A percentile compares a stretch with the other conserved stretches of the same genome.
Evolutionary conservation across 2,329 filamentous ascomycete genomes (phyloP).

Genomic region (Xylariaceae sp.): DNA sequence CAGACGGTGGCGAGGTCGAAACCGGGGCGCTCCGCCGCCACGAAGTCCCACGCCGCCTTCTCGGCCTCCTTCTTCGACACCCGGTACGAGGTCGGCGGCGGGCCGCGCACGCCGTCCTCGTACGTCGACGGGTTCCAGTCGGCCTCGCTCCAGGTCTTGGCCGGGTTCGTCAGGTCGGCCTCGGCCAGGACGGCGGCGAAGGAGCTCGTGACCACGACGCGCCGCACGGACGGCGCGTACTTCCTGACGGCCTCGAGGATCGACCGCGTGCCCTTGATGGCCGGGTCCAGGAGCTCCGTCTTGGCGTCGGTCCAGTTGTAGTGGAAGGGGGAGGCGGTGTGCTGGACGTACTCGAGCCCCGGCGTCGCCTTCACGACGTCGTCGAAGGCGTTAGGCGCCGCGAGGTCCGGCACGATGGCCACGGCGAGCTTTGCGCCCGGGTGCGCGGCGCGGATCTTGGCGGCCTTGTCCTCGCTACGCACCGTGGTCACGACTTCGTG

Average conservation of each 20-base stretch:
- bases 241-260: slow-evolving; percentile 71
- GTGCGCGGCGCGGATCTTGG: slow-evolving; percentile 53
- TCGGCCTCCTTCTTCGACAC: slow-evolving; percentile 60
- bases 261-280: slow-evolving; percentile 64
- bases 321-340: slow-evolving; percentile 64
- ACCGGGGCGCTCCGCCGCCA: slow-evolving; percentile 44
- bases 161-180: slow-evolving; percentile 41
- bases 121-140: slow-evolving; percentile 58
- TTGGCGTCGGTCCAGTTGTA: slow-evolving; percentile 54
- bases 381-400: slow-evolving; percentile 73
- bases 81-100: slow-evolving; percentile 51
- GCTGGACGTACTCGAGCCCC: slow-evolving; percentile 58
- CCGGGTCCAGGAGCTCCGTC: slow-evolving; percentile 60
- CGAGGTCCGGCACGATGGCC: slow-evolving; percentile 76
- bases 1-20: slow-evolving; percentile 58
- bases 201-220: slow-evolving; percentile 66
- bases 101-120: slow-evolving; percentile 44
- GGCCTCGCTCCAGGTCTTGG: slow-evolving; percentile 47
- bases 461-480: slow-evolving; percentile 56
- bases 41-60: slow-evolving; percentile 56
- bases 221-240: slow-evolving; percentile 62
- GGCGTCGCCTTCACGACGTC: slow-evolving; percentile 52
- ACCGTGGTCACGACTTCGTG: slow-evolving; percentile 60
- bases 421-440: slow-evolving; percentile 50
- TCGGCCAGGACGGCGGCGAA: slow-evolving; percentile 56